phyloP scores from a whole-genome alignment of 1,284 basidiomycete species.

The Cryptococcus floricola region DNA sequence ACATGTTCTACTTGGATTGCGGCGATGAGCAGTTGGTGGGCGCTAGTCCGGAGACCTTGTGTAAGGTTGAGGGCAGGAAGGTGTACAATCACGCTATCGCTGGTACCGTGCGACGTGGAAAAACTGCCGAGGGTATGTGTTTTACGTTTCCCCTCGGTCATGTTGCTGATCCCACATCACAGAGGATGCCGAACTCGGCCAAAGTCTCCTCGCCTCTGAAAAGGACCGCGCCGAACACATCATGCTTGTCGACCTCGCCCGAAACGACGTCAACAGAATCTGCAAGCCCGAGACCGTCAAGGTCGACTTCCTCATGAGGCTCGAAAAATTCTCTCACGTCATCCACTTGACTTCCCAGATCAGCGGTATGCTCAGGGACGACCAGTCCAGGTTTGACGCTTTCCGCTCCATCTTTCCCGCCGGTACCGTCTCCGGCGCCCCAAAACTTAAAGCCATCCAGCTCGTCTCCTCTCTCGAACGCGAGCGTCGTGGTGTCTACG shows the following conservation, averaged over 20 bases:
- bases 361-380: conserved; percentile 78
- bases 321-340: conserved; percentile 97
- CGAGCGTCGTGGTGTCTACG: conserved; percentile 91
- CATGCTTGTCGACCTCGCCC: conserved; percentile 96
- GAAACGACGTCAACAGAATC: conserved; percentile 98
- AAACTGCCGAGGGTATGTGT: conserved; percentile 69
- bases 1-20: conserved; percentile 98
- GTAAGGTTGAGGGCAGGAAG: conserved; percentile 87
- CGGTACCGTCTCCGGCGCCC: conserved; percentile 97
- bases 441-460: conserved; percentile 98
- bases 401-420: conserved; percentile 99
- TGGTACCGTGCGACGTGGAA: conserved; percentile 86
- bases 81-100: conserved; percentile 99
- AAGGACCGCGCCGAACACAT: conserved; percentile 98
- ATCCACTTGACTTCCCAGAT: conserved; percentile 97
- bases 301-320: conserved; percentile 88
- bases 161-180: conserved; percentile 6
- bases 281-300: conserved; percentile 93
- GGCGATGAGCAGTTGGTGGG: conserved; percentile 91
- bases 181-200: conserved; percentile 83
- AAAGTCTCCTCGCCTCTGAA: conserved; percentile 71
- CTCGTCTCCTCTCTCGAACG: conserved; percentile 82
- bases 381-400: conserved; percentile 90
- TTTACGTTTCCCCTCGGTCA: background rate
- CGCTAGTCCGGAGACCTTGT: conserved; percentile 95